Base-by-base conservation (phyloP, 768 basidiomycete species). In the Lepiota venenata region DNA sequence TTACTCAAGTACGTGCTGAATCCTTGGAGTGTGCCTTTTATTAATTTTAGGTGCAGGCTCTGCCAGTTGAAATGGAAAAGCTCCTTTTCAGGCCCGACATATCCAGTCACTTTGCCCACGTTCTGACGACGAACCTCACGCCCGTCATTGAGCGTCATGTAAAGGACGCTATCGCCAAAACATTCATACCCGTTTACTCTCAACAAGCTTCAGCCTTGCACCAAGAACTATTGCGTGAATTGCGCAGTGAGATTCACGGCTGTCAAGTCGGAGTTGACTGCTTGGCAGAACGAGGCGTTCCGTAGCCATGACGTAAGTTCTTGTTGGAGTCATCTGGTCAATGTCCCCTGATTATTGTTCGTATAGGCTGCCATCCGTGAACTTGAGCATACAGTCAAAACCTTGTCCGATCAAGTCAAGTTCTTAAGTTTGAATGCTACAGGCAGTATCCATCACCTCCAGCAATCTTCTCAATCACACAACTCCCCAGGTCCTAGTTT, bases 111-210 rank as follows among this genome's bases (percentile, higher is more conserved):
- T 85, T 93, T 59, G 83, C 91, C 2, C 84, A 84, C 56, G 80
- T 87, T 16, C 76, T 94, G 55, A 82, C 88, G 10, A 74, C 82
- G 8, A 83, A 82, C 44, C 70, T 93, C 57, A 85, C 84, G 3
- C 92, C 91, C 11, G 66, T 87, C 39, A 82, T 94, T 58, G 89
- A 92, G 64, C 77, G 85, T 56, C 87, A 91, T 61, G 82, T 94
- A 65, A 91, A 90, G 72, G 90, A 91, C 18, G 75, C 85, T 14
- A 78, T 93, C 60, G 75, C 77, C 11, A 85, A 88, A 70, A 82
- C 77, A 0, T 80, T 94, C 62, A 73, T 92, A 36, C 91, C 91
- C 2, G 78, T 86, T 27, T 88, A 88, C 66, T 80, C 84, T 36
- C 84, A 87, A 59, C 85, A 88, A 62, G 80, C 88, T n/a, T 76